Percentiles rank a stretch among this genome's conserved stretches.
Evolutionary conservation across 73 alveolate species (phyloP).

Genomic region (Tetrahymena elliotti): DNA sequence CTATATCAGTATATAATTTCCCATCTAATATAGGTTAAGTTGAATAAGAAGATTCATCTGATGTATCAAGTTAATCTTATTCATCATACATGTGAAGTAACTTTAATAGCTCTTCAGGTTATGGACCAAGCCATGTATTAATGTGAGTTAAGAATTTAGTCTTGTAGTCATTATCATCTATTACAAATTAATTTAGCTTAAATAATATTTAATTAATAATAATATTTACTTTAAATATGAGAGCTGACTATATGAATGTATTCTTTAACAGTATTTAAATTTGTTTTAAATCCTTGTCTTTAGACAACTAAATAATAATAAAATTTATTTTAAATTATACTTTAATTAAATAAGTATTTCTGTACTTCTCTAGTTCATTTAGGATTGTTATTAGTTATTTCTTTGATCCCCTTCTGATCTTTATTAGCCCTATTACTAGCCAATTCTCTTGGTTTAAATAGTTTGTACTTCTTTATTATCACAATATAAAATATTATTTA

Average conservation of each 20-base stretch:
- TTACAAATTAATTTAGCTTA: neutral
- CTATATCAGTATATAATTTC: conserved; percentile 11
- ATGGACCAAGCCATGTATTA: neutral
- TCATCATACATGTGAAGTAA: neutral
- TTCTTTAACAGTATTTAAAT: neutral
- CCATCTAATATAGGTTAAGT: conserved; percentile 20
- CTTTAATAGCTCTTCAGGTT: neutral
- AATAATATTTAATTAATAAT: too few species aligned
- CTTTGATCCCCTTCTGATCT: neutral
- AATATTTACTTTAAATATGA: neutral
- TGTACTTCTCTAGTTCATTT: neutral
- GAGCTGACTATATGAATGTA: neutral
- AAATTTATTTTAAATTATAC: too few species aligned
- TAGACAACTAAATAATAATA: neutral
- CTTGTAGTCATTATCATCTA: neutral
- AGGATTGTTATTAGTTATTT: neutral
- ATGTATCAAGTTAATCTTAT: neutral
- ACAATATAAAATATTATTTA: neutral
- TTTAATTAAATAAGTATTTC: neutral
- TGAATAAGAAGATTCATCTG: conserved; percentile 1
- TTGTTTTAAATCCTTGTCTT: neutral
- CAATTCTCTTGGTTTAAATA: neutral
- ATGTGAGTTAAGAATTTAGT: neutral
- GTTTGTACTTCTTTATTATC: neutral
- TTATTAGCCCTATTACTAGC: neutral